These are phyloP conservation scores for Ostreobium quekettii DNA, from an alignment of 139 green algal genomes.

Conservation along the genomic window DNA sequence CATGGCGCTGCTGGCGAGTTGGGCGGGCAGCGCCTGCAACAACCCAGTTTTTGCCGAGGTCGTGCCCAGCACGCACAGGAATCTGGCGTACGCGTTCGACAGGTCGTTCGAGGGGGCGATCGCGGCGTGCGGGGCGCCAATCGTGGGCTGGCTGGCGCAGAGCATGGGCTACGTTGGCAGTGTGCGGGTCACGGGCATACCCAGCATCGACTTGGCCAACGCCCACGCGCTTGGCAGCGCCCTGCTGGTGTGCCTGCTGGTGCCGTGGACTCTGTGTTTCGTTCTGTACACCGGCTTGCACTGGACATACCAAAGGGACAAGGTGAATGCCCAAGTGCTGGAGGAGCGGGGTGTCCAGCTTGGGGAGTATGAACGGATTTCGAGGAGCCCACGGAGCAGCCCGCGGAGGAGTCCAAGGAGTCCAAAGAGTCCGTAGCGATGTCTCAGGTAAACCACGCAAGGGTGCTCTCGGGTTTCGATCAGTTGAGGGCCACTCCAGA, in stretches of 20 bases:
- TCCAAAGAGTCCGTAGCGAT: no score
- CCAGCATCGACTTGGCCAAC: slow-evolving; percentile 21
- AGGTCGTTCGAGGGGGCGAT: slow-evolving; percentile 41
- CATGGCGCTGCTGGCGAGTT: slow-evolving; percentile 20
- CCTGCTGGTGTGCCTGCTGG: slow-evolving; percentile 48
- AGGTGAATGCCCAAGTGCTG: not conserved
- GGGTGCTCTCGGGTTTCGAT: no score
- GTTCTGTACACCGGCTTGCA: slow-evolving; percentile 44
- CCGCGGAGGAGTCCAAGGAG: no score
- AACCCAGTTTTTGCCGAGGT: slow-evolving; percentile 51
- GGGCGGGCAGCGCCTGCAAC: slow-evolving; percentile 28
- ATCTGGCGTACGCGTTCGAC: slow-evolving; percentile 54
- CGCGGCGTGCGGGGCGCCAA: slow-evolving; percentile 37
- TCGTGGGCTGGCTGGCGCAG: slow-evolving; percentile 59
- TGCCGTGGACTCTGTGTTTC: slow-evolving; percentile 57
- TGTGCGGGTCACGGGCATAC: slow-evolving; percentile 7
- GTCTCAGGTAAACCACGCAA: no score
- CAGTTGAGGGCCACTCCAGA: no score
- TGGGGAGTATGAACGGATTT: no score
- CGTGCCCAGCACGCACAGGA: slow-evolving; percentile 36
- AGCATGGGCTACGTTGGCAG: slow-evolving; percentile 38
- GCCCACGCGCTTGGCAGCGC: slow-evolving; percentile 38
- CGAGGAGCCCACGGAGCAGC: no score
- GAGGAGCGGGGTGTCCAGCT: no score
- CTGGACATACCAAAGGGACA: slow-evolving; percentile 28